These are phyloP conservation scores for Cynara cardunculus DNA, from an alignment of 129 eudicot species.

Conservation along the genomic window DNA sequence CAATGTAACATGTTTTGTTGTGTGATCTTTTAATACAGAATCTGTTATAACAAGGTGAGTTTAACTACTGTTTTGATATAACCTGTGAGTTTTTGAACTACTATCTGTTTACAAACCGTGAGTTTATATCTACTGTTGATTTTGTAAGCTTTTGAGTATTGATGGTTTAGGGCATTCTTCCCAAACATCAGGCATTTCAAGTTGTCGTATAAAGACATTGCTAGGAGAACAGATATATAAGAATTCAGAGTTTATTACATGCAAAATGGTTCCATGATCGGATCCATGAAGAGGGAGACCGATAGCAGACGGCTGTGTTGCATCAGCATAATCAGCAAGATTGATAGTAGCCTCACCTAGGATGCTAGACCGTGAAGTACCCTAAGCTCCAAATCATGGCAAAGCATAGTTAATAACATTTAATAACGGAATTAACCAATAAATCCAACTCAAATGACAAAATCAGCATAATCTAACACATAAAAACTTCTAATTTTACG, in stretches of 20 bases:
- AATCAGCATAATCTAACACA: background rate
- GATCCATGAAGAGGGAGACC: constrained; percentile 84
- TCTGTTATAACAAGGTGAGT: no score
- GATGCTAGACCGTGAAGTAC: constrained; percentile 83
- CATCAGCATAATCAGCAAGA: constrained; percentile 97
- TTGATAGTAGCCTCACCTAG: constrained; percentile 93
- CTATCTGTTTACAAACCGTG: no score
- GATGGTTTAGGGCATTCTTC: no score
- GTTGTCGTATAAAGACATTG: background rate
- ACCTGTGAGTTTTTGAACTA: no score
- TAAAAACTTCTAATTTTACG: background rate
- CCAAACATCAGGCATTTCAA: no score
- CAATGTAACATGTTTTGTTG: background rate
- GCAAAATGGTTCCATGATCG: constrained; percentile 74
- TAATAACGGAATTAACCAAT: background rate
- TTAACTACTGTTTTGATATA: no score
- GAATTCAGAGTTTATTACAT: constrained; percentile 44
- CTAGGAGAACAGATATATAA: background rate
- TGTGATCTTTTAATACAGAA: no score
- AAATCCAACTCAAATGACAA: background rate
- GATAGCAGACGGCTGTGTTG: constrained; percentile 64
- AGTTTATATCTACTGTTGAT: no score
- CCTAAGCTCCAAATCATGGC: constrained; percentile 39
- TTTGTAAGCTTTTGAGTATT: no score
- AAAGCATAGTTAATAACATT: constrained; percentile 1